These are phyloP conservation scores for Globisporangium spinosum DNA, from an alignment of 352 stramenopile genomes.

Conservation along the genomic window DNA sequence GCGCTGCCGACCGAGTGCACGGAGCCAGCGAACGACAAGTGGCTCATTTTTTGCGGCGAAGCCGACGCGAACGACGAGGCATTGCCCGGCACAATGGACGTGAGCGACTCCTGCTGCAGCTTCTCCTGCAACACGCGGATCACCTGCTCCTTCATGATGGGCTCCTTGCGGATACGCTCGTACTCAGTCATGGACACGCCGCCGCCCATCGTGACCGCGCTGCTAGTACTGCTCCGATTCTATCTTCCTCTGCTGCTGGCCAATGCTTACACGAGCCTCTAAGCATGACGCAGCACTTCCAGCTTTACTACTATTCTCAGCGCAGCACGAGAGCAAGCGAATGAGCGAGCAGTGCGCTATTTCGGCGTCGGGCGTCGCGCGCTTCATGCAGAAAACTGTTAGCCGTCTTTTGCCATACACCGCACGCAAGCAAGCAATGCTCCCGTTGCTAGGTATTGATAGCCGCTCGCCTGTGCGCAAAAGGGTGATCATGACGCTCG, in stretches of 20 bases:
- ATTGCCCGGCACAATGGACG: background rate
- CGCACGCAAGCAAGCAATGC: background rate
- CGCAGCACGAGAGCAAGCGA: background rate
- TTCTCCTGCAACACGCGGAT: slow-evolving; percentile 60
- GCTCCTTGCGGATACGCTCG: slow-evolving; percentile 64
- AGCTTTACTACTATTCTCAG: background rate
- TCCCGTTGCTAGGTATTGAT: background rate
- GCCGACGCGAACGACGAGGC: background rate
- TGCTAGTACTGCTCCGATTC: background rate
- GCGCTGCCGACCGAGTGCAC: slow-evolving; percentile 15
- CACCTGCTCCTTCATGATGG: slow-evolving; percentile 67
- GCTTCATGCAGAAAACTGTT: background rate
- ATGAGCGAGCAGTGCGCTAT: background rate
- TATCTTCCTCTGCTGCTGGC: background rate
- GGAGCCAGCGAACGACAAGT: slow-evolving; percentile 19
- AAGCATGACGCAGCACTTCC: background rate
- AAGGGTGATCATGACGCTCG: background rate
- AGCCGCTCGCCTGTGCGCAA: background rate
- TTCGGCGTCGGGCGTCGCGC: background rate
- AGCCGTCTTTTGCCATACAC: background rate
- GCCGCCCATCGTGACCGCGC: slow-evolving; percentile 41
- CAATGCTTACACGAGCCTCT: background rate
- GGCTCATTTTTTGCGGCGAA: slow-evolving; percentile 15
- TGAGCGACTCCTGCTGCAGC: slow-evolving; percentile 19
- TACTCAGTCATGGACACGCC: slow-evolving; percentile 75